Percentiles rank a stretch among this genome's conserved stretches.
These are phyloP conservation scores for Debaryomyces subglobosus DNA, from an alignment of 1,139 yeast species.

Conservation along the genomic window DNA sequence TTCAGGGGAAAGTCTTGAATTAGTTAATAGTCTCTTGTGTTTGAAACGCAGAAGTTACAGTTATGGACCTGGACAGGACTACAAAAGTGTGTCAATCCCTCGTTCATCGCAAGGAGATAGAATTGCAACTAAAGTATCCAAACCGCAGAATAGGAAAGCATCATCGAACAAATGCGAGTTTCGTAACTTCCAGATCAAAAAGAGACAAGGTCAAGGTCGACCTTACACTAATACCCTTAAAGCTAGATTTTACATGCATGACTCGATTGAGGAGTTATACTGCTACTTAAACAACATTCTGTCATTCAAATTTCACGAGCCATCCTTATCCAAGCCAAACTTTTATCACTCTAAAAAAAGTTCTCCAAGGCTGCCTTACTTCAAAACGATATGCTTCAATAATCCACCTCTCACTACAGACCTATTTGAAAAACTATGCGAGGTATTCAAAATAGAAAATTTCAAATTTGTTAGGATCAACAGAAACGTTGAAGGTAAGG, in stretches of 20 bases:
- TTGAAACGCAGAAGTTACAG: constrained; percentile 1
- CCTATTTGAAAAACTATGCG: constrained; percentile 21
- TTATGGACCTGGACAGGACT: neutral
- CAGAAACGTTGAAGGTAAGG: constrained; percentile 37
- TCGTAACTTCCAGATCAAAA: neutral
- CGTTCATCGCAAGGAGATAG: neutral
- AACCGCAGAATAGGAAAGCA: neutral
- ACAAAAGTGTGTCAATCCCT: neutral
- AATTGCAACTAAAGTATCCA: neutral
- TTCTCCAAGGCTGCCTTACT: neutral
- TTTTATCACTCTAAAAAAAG: neutral
- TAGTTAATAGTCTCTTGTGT: constrained; percentile 1
- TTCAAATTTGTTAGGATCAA: constrained; percentile 39
- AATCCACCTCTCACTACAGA: constrained; percentile 4
- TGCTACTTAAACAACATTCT: constrained; percentile 20
- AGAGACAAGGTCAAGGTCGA: constrained; percentile 28
- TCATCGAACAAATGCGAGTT: neutral
- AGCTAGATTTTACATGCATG: constrained; percentile 31
- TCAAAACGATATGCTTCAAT: constrained; percentile 8
- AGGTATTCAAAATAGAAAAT: constrained; percentile 18
- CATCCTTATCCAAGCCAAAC: neutral
- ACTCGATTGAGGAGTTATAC: constrained; percentile 19
- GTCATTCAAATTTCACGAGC: constrained; percentile 2
- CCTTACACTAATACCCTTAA: constrained; percentile 36
- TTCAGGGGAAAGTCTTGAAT: neutral